Base-by-base conservation (phyloP, 371 early-diverging fungal genomes). In the Apophysomyces variabilis region DNA sequence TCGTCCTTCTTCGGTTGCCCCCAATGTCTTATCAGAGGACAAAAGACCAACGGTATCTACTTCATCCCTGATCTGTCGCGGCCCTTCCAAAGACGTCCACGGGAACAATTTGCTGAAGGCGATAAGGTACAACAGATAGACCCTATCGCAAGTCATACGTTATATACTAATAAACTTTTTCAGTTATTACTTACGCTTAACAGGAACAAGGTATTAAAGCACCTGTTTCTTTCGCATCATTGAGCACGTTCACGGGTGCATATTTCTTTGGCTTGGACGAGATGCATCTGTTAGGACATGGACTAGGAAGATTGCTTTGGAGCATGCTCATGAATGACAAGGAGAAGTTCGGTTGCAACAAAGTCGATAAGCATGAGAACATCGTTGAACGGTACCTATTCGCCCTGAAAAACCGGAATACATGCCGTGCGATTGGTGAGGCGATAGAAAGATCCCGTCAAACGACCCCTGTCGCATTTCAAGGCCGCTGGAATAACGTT, bases 1-100 rank as follows among this genome's bases (percentile, higher is more conserved):
- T 26, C 18, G 1, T 43, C 66, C 6, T 13, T 13, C 11, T 65
- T 38, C 18, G 60, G 66, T 12, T 65, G 66, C 39, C 45, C 7
- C 3, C 58, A 39, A 21, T 65, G 66, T 21, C 32, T 35, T 5
- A 59, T 65, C 46, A 43, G 14, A 43, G 43, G 43, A 1, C 9
- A 43, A 43, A 14, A 44, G 14, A 59, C 50, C 13, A 41, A 5
- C 13, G 12, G 50, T 4, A n/a, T 60, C 18, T 43, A 43, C 5
- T 43, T 43, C 14, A 14, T 43, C 14, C 14, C 43, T 14, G 14
- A 43, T 43, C 1, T 14, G 3, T 43, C 43, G 4, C 14, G 5
- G 5, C 5, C 43, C 43, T 12, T 9, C 43, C 14, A 57, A n/a
- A 38, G 3, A 3, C 26, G 44, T 36, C 21, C 66, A 46, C 0